phyloP scores from a whole-genome alignment of 2,329 filamentous ascomycete species.

The Diaporthe vexans region DNA sequence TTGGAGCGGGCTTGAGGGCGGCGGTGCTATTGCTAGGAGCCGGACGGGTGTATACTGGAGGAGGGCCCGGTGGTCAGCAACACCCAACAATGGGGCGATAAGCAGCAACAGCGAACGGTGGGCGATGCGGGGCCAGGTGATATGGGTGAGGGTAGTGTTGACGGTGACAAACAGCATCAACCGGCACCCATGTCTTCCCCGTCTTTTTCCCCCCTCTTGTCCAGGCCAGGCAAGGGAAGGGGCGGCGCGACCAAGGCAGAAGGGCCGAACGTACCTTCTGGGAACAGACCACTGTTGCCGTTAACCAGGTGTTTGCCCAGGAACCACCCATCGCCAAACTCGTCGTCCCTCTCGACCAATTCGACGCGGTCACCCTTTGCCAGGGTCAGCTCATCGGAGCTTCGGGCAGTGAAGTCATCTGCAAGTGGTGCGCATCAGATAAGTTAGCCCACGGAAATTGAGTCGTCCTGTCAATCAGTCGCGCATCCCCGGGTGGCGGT shows the following conservation, averaged over 20 bases:
- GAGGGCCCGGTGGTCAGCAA: slow-evolving; percentile 19
- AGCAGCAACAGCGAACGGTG: slow-evolving; percentile 27
- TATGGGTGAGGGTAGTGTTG: background rate
- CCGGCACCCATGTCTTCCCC: background rate
- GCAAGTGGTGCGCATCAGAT: slow-evolving; percentile 30
- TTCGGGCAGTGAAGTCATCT: slow-evolving; percentile 95
- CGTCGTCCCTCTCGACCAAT: slow-evolving; percentile 86
- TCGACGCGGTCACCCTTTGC: slow-evolving; percentile 87
- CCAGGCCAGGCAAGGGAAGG: slow-evolving; percentile 10
- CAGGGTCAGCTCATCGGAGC: slow-evolving; percentile 92
- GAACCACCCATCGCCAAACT: slow-evolving; percentile 92
- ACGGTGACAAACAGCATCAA: background rate
- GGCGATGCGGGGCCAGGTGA: background rate
- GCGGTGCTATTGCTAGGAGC: slow-evolving; percentile 58
- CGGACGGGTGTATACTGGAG: slow-evolving; percentile 72
- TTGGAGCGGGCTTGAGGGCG: slow-evolving; percentile 22
- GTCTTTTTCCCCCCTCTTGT: background rate
- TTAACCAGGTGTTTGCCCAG: slow-evolving; percentile 81
- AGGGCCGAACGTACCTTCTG: slow-evolving; percentile 74
- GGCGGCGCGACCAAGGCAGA: slow-evolving; percentile 22
- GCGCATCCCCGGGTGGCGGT: slow-evolving; percentile 16
- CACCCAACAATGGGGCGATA: background rate
- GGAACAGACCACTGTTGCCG: slow-evolving; percentile 83
- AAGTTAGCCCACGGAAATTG: slow-evolving; percentile 37
- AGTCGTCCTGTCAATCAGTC: slow-evolving; percentile 37